Evolutionary conservation across 2,329 filamentous ascomycete genomes (phyloP), one percentile per base, ranked within the genome.

Genomic region (Curvularia eragrostidis): DNA sequence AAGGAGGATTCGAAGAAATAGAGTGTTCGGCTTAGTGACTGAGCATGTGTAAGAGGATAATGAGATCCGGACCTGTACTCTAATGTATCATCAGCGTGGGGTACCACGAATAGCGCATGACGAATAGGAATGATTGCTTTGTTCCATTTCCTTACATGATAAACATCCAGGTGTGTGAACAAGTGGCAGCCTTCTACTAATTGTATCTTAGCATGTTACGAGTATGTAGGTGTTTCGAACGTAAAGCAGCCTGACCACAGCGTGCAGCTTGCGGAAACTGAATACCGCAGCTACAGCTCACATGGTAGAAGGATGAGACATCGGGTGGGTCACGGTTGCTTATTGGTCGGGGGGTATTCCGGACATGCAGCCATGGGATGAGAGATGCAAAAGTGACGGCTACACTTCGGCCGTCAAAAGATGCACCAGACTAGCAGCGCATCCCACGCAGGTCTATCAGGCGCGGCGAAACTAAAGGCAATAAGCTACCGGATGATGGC

Each of bases 1-100:
- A 73, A 73, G 64, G 64, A 75, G n/a, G 71, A 76, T 30, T 60
- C 67, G 0, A 74, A 74, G 66, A 75, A 75, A 68, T 75, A 70
- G 46, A 30, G 26, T n/a, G 13, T 7, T 34, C 2, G 10, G 7
- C 1, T 12, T 26, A 13, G 18, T 28, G 5, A 3, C 12, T 21
- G 23, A 15, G 3, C 32, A 18, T n/a, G 41, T 18, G 32, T 15
- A 48, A 23, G 34, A 23, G 38, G 21, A 34, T 52, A 21, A 61
- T 26, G 46, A 58, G 15, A 32, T 47, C 10, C 26, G 41, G 13
- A 48, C 41, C 18, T 56, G 52, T 63, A 61, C 18, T 9, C 53
- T 59, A 59, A 41, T 56, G 58, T 55, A 59, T 59, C 23, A 56
- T 21, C 28, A 51, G 55, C 50, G 43, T 55, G 46, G 21, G n/a